phyloP scores from a whole-genome alignment of 2,329 filamentous ascomycete genomes.

The Hymenoscyphus fraxineus region DNA sequence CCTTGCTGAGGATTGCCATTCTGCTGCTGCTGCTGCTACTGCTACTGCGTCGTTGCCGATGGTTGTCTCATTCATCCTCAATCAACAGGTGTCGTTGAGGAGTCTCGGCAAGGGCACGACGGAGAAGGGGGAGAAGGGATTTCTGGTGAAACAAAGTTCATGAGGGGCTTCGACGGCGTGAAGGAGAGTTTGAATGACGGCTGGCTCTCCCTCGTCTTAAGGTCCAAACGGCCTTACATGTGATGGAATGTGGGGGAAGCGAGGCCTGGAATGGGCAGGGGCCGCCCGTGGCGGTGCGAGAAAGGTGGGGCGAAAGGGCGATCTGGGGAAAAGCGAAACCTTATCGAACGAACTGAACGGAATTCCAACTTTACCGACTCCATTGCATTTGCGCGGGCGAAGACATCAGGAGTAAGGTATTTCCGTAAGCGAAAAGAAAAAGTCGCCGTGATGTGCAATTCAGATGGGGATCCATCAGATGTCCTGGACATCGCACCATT shows the following conservation, averaged over 20 bases:
- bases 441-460: neutral
- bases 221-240: neutral
- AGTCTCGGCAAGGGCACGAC: neutral
- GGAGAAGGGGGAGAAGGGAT: neutral
- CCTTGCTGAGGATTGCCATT: conserved; percentile 35
- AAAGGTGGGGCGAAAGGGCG: neutral
- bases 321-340: neutral
- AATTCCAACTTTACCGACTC: neutral
- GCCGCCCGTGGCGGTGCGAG: neutral
- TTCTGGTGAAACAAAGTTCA: neutral
- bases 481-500: neutral
- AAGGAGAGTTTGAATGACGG: neutral
- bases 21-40: neutral
- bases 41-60: neutral
- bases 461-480: neutral
- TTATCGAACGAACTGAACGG: neutral
- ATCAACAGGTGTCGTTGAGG: neutral
- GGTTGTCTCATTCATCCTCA: neutral
- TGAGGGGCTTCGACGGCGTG: neutral
- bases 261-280: neutral
- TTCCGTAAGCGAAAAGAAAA: neutral
- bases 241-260: conserved; percentile 1
- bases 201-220: neutral
- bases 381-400: neutral
- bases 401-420: neutral